A percentile compares a stretch with the other conserved stretches of the same genome.
Evolutionary conservation across 768 basidiomycete species (phyloP).

Genomic region (Suillus cothurnatus): DNA sequence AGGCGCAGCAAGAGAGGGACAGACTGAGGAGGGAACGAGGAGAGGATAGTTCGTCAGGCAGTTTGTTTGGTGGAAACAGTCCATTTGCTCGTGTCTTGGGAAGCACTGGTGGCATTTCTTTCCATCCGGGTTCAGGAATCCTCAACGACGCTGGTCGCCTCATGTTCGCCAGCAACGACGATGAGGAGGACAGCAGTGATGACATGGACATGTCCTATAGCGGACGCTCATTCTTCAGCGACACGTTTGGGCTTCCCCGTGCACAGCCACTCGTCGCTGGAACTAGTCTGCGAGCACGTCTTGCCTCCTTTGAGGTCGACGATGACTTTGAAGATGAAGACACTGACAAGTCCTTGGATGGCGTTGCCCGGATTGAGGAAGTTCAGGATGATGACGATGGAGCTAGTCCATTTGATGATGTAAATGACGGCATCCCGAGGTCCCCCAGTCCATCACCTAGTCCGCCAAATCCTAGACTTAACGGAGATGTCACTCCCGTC

Average conservation of each 20-base stretch:
- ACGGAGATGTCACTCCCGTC: slow-evolving; percentile 49
- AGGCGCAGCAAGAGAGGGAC: slow-evolving; percentile 55
- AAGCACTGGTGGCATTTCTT: slow-evolving; percentile 65
- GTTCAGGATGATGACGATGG: slow-evolving; percentile 37
- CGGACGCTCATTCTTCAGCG: slow-evolving; percentile 49
- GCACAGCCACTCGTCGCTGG: slow-evolving; percentile 53
- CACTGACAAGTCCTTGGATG: slow-evolving; percentile 5
- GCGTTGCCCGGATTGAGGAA: slow-evolving; percentile 26
- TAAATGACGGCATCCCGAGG: slow-evolving; percentile 38
- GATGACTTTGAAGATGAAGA: slow-evolving; percentile 35
- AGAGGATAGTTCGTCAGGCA: slow-evolving; percentile 29
- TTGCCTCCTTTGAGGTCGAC: slow-evolving; percentile 65
- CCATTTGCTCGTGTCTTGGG: slow-evolving; percentile 59
- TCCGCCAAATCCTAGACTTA: slow-evolving; percentile 45
- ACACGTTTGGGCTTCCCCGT: slow-evolving; percentile 45
- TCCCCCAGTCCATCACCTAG: slow-evolving; percentile 26
- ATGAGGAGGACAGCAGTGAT: slow-evolving; percentile 61
- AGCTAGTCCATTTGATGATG: slow-evolving; percentile 29
- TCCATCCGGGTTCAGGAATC: slow-evolving; percentile 56
- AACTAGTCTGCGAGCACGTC: slow-evolving; percentile 56
- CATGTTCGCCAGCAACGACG: slow-evolving; percentile 64
- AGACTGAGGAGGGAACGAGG: slow-evolving; percentile 39
- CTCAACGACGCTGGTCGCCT: slow-evolving; percentile 50
- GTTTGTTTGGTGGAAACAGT: slow-evolving; percentile 37
- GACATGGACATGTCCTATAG: slow-evolving; percentile 35